A percentile compares a stretch with the other conserved stretches of the same genome.
Conservation (phyloP, 306 rosid genomes). For the Malus orientalis region DNA sequence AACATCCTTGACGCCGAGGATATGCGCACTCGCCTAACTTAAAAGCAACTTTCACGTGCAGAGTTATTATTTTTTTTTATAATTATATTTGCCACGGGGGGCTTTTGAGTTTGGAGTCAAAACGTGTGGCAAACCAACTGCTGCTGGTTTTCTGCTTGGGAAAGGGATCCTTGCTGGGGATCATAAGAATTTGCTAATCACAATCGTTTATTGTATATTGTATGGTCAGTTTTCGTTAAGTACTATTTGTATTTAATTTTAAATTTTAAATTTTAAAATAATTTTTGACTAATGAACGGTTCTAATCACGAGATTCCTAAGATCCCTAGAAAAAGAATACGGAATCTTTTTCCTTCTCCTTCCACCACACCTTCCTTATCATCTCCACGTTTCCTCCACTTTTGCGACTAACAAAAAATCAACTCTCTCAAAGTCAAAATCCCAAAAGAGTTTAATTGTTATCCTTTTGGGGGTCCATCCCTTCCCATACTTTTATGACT, state of each 20-base stretch:
- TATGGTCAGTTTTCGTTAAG: fast-evolving
- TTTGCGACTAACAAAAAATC: neutral
- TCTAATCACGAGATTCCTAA: fast-evolving
- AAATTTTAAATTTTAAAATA: too few species aligned
- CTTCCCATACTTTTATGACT: neutral
- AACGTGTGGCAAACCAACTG: neutral
- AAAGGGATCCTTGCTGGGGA: too few species aligned
- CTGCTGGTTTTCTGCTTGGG: conserved; percentile 5
- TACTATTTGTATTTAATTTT: too few species aligned
- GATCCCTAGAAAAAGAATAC: too few species aligned
- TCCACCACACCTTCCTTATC: conserved; percentile 18
- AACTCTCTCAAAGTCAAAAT: neutral
- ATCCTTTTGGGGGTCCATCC: neutral
- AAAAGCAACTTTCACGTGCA: conserved; percentile 20
- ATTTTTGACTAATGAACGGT: fast-evolving
- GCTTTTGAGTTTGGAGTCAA: conserved; percentile 20
- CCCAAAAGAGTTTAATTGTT: neutral
- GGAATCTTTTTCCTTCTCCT: neutral
- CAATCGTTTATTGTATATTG: fast-evolving
- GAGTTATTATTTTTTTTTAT: neutral
- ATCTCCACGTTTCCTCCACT: conserved; percentile 26
- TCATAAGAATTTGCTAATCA: fast-evolving
- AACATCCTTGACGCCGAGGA: conserved; percentile 12
- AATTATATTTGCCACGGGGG: neutral
- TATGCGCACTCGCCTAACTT: neutral